Evolutionary conservation across 345 rosid species (phyloP).

Genomic region (Eutrema heterophyllum): DNA sequence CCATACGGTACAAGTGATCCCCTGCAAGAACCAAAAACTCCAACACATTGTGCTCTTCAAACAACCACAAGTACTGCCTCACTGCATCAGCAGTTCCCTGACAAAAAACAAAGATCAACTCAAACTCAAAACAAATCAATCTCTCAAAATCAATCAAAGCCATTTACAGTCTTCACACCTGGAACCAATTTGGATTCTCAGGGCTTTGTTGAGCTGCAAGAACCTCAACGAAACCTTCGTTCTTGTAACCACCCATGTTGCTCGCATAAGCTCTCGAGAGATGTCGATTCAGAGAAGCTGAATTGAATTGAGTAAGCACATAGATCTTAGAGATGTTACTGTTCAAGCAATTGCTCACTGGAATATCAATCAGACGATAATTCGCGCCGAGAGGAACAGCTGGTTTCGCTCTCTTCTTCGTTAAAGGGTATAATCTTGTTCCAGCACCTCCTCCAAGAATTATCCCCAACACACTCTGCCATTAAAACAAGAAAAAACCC

Average conservation of each 20-base stretch:
- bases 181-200: constrained; percentile 97
- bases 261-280: constrained; percentile 92
- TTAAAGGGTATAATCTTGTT: constrained; percentile 80
- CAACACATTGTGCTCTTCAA: constrained; percentile 95
- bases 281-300: constrained; percentile 94
- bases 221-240: constrained; percentile 98
- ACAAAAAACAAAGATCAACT: neutral
- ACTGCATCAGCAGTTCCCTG: constrained; percentile 99
- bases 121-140: neutral
- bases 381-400: constrained; percentile 96
- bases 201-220: constrained; percentile 99
- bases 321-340: constrained; percentile 89
- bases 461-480: constrained; percentile 89
- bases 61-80: constrained; percentile 92
- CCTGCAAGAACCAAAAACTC: constrained; percentile 95
- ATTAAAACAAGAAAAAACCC: neutral
- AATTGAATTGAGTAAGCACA: constrained; percentile 94
- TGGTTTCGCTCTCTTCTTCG: constrained; percentile 97
- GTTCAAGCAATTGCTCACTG: constrained; percentile 95
- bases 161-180: constrained; percentile 36
- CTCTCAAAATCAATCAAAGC: neutral
- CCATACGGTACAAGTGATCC: constrained; percentile 96
- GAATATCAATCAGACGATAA: constrained; percentile 88
- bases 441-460: constrained; percentile 99
- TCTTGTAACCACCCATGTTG: constrained; percentile 96